These are phyloP conservation scores for Neurospora sp. DNA, from an alignment of 2,329 filamentous ascomycete genomes.

Conservation along the genomic window DNA sequence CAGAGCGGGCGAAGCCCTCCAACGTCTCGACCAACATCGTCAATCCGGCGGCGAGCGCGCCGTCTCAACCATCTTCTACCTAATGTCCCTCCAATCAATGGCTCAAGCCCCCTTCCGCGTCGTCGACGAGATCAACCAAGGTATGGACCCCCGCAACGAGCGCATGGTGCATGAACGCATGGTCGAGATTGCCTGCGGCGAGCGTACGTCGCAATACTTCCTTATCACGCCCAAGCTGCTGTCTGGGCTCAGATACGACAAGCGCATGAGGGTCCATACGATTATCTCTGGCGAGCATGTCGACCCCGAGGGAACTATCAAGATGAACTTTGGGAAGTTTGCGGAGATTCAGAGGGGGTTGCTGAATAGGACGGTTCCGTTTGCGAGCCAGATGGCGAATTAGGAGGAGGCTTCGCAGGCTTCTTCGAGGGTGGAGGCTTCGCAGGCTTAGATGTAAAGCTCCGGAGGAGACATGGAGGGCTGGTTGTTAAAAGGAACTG, in stretches of 20 bases:
- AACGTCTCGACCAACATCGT: conserved; percentile 79
- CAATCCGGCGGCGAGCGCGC: conserved; percentile 95
- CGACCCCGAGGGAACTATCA: conserved; percentile 12
- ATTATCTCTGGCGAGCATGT: conserved; percentile 82
- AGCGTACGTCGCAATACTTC: conserved; percentile 80
- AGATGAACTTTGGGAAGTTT: conserved; percentile 19
- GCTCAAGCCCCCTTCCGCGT: conserved; percentile 94
- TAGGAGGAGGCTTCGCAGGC: background rate
- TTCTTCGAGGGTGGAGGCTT: background rate
- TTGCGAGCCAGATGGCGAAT: background rate
- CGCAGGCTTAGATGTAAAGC: background rate
- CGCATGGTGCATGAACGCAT: conserved; percentile 96
- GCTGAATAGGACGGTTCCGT: background rate
- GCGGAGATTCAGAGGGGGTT: conserved; percentile 13
- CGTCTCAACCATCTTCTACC: conserved; percentile 96
- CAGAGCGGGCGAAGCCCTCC: conserved; percentile 71
- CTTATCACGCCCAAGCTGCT: conserved; percentile 95
- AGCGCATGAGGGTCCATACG: conserved; percentile 85
- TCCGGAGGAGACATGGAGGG: background rate
- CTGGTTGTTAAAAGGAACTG: background rate
- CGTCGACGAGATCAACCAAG: conserved; percentile 98
- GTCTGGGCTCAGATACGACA: conserved; percentile 73
- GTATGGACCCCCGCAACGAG: conserved; percentile 98
- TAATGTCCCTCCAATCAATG: conserved; percentile 93
- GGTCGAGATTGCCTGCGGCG: conserved; percentile 90